These are phyloP conservation scores for Spencermartinsiella ligniputridi DNA, from an alignment of 1,139 yeast genomes.

Conservation along the genomic window DNA sequence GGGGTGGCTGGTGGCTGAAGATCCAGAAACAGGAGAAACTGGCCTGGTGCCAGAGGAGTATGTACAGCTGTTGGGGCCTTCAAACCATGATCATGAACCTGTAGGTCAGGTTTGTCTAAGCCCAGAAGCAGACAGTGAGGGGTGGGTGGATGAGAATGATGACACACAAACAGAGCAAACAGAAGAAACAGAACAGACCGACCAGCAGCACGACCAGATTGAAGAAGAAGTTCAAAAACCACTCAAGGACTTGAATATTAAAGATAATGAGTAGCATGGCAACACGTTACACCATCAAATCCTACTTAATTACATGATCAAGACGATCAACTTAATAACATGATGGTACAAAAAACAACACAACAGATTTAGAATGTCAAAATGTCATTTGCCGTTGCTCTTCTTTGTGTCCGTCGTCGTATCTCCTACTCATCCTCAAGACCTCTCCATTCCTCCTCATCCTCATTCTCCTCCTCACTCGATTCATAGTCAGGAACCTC, in stretches of 20 bases:
- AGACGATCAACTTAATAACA: too few relatives aligned
- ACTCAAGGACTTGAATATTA: too few relatives aligned
- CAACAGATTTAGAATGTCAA: too few relatives aligned
- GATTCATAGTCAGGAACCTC: slow-evolving; percentile 24
- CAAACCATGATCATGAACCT: slow-evolving; percentile 11
- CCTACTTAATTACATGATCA: too few relatives aligned
- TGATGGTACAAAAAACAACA: too few relatives aligned
- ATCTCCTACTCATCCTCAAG: slow-evolving; percentile 15
- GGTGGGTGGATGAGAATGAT: slow-evolving; percentile 34
- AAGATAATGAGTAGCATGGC: too few relatives aligned
- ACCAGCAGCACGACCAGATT: too few relatives aligned
- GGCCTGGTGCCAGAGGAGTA: slow-evolving; percentile 97
- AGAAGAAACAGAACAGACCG: too few relatives aligned
- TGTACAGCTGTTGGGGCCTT: slow-evolving; percentile 49
- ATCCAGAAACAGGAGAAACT: slow-evolving; percentile 70
- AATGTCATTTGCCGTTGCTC: too few relatives aligned
- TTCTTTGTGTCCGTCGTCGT: too few relatives aligned
- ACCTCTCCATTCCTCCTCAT: slow-evolving; percentile 16
- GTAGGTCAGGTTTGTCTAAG: slow-evolving; percentile 13
- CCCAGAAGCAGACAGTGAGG: slow-evolving; percentile 25
- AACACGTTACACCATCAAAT: too few relatives aligned
- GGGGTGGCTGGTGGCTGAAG: slow-evolving; percentile 97
- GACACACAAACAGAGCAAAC: slow-evolving; percentile 9
- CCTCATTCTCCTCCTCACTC: slow-evolving; percentile 25
- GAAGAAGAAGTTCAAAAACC: too few relatives aligned